A percentile compares a stretch with the other conserved stretches of the same genome.
phyloP scores from a whole-genome alignment of 129 eudicot genomes.

The Chrysanthemum seticuspe region DNA sequence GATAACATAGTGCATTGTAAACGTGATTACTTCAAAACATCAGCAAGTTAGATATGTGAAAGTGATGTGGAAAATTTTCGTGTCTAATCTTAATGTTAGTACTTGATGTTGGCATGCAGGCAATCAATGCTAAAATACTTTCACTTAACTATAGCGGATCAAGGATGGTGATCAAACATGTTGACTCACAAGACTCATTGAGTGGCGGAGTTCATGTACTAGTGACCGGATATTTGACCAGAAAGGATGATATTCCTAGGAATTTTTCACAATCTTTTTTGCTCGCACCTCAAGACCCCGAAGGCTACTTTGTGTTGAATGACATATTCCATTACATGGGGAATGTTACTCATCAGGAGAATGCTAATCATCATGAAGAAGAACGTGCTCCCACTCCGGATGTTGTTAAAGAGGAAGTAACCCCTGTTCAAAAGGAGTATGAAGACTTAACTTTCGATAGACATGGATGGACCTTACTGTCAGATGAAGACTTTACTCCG shows the following conservation, averaged over 20 bases:
- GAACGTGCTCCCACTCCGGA: conserved; percentile 32
- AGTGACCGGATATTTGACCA: no score
- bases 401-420: conserved; percentile 55
- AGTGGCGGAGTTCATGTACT: conserved; percentile 29
- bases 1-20: background rate
- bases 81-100: background rate
- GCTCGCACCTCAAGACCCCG: conserved; percentile 9
- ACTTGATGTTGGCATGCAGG: conserved; percentile 39
- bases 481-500: no score
- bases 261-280: conserved; percentile 22
- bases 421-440: conserved; percentile 41
- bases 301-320: conserved; percentile 25
- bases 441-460: no score
- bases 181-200: background rate
- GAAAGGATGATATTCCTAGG: no score
- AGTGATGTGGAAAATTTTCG: background rate
- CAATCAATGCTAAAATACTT: conserved; percentile 66
- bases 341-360: conserved; percentile 14
- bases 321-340: conserved; percentile 76
- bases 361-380: conserved; percentile 19
- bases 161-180: conserved; percentile 68
- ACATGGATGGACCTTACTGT: no score
- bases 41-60: background rate
- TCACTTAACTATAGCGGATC: conserved; percentile 60
- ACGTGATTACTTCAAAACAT: background rate